Evolutionary conservation across 306 rosid species (phyloP).

Genomic region (Inga laurina): DNA sequence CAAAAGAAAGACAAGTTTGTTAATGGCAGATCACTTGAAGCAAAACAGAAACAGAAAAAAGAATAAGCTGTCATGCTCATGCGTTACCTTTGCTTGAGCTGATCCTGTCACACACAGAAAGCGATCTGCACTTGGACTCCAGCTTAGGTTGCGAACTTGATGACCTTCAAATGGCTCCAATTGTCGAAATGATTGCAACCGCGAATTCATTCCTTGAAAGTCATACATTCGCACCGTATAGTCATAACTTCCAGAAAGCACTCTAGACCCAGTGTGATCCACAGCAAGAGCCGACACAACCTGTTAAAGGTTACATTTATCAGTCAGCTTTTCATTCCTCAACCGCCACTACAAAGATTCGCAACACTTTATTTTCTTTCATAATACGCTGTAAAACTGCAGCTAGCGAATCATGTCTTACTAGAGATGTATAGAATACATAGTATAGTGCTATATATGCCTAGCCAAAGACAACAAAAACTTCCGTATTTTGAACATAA

Average conservation of each 20-base stretch:
- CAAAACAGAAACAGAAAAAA: background rate
- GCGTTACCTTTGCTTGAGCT: conserved; percentile 84
- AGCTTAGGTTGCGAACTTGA: conserved; percentile 88
- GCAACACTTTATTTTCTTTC: background rate
- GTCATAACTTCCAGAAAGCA: conserved; percentile 92
- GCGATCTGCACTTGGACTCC: conserved; percentile 93
- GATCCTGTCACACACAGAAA: conserved; percentile 94
- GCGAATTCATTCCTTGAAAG: conserved; percentile 95
- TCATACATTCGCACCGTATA: conserved; percentile 86
- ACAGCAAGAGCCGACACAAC: conserved; percentile 91
- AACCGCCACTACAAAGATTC: background rate
- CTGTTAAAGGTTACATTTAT: conserved; percentile 43
- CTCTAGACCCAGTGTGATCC: conserved; percentile 95
- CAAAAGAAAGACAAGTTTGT: background rate
- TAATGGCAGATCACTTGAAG: conserved; percentile 3
- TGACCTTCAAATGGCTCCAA: conserved; percentile 96
- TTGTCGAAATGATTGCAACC: conserved; percentile 84
- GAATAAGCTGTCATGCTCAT: background rate
- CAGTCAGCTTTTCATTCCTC: background rate
- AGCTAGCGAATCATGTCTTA: background rate
- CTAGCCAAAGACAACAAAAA: background rate
- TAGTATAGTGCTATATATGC: background rate
- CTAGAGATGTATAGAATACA: background rate
- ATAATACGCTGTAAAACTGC: background rate
- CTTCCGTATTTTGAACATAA: background rate